These are phyloP conservation scores for Diaporthe citrichinensis DNA, from an alignment of 2,329 filamentous ascomycete species.

Conservation along the genomic window DNA sequence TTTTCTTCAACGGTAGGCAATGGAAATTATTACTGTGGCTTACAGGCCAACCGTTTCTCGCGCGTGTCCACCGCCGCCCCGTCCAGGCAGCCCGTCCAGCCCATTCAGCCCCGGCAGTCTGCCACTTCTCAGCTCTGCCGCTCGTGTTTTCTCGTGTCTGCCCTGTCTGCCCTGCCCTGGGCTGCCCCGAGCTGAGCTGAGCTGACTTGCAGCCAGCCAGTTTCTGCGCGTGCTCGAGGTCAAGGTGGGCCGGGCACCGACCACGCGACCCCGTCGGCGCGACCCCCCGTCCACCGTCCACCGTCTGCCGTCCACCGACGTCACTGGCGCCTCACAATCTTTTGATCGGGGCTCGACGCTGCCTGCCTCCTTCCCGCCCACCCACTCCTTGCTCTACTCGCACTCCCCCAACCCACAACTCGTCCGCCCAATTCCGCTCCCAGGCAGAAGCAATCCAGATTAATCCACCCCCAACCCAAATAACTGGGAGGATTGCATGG, in stretches of 20 bases:
- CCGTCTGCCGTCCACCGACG: constrained; percentile 1
- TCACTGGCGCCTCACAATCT: constrained; percentile 26
- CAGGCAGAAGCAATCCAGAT: neutral
- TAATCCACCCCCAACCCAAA: neutral
- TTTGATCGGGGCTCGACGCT: neutral
- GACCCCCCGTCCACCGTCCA: neutral
- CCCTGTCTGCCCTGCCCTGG: too few species aligned
- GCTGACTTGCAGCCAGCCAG: neutral
- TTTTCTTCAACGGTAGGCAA: neutral
- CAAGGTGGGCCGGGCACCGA: constrained; percentile 6
- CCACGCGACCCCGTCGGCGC: neutral
- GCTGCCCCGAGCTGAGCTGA: too few species aligned
- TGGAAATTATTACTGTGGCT: neutral
- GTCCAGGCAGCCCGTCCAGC: neutral
- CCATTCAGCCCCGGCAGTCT: neutral
- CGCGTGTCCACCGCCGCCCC: neutral
- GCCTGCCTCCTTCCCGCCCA: neutral
- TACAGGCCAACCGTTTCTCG: neutral
- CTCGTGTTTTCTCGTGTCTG: neutral
- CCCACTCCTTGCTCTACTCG: neutral
- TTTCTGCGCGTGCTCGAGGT: neutral
- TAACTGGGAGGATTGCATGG: neutral
- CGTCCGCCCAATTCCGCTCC: neutral
- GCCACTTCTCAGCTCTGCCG: neutral
- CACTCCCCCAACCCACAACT: constrained; percentile 23